phyloP scores from a whole-genome alignment of 75 land plant species.

The Cupressus sempervirens region DNA sequence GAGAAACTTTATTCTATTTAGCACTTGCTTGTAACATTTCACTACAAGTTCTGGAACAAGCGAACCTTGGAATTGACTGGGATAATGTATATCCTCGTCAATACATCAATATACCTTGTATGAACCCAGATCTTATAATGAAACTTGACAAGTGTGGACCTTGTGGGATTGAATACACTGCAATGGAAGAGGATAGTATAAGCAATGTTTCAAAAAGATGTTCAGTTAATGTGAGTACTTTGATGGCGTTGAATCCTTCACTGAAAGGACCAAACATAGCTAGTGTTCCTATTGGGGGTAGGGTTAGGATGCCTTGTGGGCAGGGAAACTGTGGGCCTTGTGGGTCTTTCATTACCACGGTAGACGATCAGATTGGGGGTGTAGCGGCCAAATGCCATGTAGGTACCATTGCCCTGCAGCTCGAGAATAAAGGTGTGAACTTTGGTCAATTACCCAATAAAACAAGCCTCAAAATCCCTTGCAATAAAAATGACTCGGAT shows the following conservation, averaged over 20 bases:
- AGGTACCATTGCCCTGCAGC: not conserved
- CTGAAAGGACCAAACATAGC: not conserved
- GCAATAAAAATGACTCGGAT: not conserved
- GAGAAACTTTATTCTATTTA: not conserved
- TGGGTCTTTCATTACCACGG: not conserved
- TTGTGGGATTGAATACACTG: not conserved
- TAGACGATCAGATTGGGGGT: not conserved
- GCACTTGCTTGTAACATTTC: not conserved
- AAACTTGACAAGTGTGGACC: not conserved
- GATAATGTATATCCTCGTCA: not conserved
- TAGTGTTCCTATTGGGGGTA: not conserved
- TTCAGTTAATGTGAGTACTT: not conserved
- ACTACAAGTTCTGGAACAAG: not conserved
- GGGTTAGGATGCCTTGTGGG: not conserved
- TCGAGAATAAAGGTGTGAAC: not conserved
- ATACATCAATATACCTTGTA: not conserved
- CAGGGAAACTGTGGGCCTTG: not conserved
- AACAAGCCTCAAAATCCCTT: not conserved
- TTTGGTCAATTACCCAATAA: not conserved
- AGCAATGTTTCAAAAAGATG: not conserved
- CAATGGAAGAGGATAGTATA: not conserved
- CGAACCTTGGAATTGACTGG: not conserved
- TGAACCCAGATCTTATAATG: not conserved
- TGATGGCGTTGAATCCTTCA: not conserved
- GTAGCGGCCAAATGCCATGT: not conserved